Evolutionary conservation across 2,329 filamentous ascomycete species (phyloP).

Genomic region (Rugonectria rugulosa): DNA sequence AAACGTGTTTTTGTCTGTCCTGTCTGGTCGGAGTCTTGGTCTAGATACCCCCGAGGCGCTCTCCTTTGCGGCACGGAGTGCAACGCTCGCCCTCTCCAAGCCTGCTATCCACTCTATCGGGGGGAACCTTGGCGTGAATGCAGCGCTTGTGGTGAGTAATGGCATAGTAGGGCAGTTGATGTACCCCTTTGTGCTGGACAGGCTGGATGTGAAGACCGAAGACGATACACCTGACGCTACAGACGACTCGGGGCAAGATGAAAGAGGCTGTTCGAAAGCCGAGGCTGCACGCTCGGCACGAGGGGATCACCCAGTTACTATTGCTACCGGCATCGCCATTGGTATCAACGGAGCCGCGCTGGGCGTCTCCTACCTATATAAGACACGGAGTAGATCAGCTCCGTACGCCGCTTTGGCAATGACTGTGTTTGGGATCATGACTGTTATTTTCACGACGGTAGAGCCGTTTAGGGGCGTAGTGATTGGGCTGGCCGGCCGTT

Average conservation of each 20-base stretch:
- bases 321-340: conserved; percentile 60
- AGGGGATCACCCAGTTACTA: conserved; percentile 45
- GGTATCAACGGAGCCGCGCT: conserved; percentile 68
- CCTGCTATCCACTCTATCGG: conserved; percentile 55
- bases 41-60: conserved; percentile 47
- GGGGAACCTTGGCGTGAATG: conserved; percentile 57
- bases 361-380: conserved; percentile 65
- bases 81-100: conserved; percentile 58
- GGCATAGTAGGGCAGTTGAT: conserved; percentile 55
- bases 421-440: conserved; percentile 64
- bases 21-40: conserved; percentile 46
- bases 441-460: conserved; percentile 61
- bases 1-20: conserved; percentile 54
- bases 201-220: conserved; percentile 34
- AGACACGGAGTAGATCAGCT: conserved; percentile 59
- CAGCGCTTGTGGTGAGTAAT: conserved; percentile 59
- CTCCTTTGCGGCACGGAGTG: conserved; percentile 58
- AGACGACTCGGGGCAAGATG: not conserved
- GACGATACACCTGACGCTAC: conserved; percentile 9
- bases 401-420: conserved; percentile 65
- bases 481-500: conserved; percentile 42
- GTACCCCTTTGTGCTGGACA: conserved; percentile 46
- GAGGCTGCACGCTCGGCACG: conserved; percentile 16
- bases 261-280: conserved; percentile 11
- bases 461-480: conserved; percentile 53